Evolutionary conservation across 176 grass and related monocot genomes (phyloP).

Genomic region (Lolium multiflorum): DNA sequence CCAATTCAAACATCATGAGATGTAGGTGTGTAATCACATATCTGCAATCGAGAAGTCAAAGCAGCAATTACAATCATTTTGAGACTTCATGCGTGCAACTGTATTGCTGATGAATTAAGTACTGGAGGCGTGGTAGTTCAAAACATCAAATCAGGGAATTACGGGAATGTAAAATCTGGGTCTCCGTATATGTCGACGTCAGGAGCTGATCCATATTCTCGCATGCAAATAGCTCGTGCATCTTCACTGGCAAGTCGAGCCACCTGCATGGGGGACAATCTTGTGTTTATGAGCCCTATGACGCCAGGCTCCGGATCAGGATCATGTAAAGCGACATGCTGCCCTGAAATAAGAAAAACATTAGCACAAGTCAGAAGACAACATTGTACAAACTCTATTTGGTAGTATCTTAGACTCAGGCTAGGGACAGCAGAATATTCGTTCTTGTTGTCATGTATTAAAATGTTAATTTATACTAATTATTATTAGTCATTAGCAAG

Average conservation of each 20-base stretch:
- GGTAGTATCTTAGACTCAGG: background rate
- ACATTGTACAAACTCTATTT: background rate
- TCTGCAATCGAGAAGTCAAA: constrained; percentile 46
- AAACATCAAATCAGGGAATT: constrained; percentile 37
- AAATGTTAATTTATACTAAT: constrained; percentile 20
- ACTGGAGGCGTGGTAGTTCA: background rate
- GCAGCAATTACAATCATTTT: constrained; percentile 12
- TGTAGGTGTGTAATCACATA: constrained; percentile 92
- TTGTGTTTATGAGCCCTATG: constrained; percentile 86
- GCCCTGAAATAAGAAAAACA: constrained; percentile 68
- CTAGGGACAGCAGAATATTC: background rate
- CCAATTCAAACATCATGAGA: constrained; percentile 93
- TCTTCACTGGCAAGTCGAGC: constrained; percentile 85
- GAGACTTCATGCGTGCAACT: background rate
- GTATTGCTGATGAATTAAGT: constrained; percentile 1
- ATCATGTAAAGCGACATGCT: constrained; percentile 91
- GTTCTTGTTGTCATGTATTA: background rate
- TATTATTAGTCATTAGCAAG: constrained; percentile 2
- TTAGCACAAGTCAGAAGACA: constrained; percentile 15
- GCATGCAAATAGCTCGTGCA: constrained; percentile 79
- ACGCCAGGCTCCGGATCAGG: constrained; percentile 78
- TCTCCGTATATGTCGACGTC: constrained; percentile 88
- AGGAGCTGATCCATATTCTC: constrained; percentile 89
- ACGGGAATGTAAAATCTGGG: constrained; percentile 91
- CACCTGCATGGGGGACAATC: constrained; percentile 75